Evolutionary conservation across 805 yeast species (phyloP).

Genomic region (Suhomyces faveliae): DNA sequence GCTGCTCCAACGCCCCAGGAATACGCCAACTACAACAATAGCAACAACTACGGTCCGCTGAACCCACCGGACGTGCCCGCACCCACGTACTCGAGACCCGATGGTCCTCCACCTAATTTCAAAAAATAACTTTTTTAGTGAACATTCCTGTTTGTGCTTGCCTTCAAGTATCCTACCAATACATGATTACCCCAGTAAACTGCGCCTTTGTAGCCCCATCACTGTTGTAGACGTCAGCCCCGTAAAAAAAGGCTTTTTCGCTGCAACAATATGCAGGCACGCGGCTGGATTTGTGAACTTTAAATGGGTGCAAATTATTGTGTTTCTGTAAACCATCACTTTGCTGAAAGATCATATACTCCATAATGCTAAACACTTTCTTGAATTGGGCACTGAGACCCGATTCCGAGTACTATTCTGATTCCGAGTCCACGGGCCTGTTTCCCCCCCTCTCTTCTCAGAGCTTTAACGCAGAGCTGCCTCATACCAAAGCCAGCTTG

Average conservation of each 20-base stretch:
- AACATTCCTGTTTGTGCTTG: neutral
- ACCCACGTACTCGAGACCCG: slow-evolving; percentile 13
- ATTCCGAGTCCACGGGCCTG: neutral
- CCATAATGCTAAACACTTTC: neutral
- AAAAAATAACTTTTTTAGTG: neutral
- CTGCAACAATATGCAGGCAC: neutral
- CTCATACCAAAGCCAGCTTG: neutral
- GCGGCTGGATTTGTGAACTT: neutral
- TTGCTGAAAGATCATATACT: neutral
- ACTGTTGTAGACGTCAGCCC: neutral
- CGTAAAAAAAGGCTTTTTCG: no score
- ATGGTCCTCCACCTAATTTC: slow-evolving; percentile 18
- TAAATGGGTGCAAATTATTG: neutral
- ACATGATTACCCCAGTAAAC: neutral
- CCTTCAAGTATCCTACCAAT: neutral
- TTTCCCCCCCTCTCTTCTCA: neutral
- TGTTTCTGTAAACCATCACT: neutral
- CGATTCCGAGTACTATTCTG: neutral
- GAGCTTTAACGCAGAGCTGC: neutral
- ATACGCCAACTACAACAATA: slow-evolving; percentile 4
- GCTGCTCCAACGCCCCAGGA: slow-evolving; percentile 1
- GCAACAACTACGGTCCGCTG: slow-evolving; percentile 5
- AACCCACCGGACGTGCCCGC: slow-evolving; percentile 2
- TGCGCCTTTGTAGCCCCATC: neutral
- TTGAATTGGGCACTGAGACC: neutral